Evolutionary conservation across 2,329 filamentous ascomycete genomes (phyloP), one percentile per base, ranked within the genome.

Genomic region (Rhinocladiella similis): DNA sequence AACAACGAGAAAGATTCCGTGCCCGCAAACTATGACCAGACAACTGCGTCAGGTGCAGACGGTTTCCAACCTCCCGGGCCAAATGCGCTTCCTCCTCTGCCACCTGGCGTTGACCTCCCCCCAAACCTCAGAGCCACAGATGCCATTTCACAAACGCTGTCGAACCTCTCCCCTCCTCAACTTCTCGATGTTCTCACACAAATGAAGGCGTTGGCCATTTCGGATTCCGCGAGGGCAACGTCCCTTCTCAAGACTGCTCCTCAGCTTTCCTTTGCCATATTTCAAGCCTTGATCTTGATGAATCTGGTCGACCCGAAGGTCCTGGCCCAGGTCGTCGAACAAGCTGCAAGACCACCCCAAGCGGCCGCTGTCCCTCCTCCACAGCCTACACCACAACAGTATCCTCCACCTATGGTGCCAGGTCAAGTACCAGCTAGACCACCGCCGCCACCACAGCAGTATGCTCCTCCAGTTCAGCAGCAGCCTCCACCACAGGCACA

Each of bases 211-310:
- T 80, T 97, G 12, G 90, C 90, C n/a, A 84, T 85, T 49, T 84
- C 82, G 20, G 91, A 97, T 66, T 91, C 93, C 1, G 81, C 83
- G 18, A 89, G 91, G 69, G 92, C 92, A 3, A 91, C 88, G 0
- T 90, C 96, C 68, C 84, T 97, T 39, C 83, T 99, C 41, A 82
- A 88, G 60, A 88, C 93, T 75, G 91, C 92, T 1, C 94, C 94
- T 0, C 94, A 99, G 74, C 85, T 99, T 43, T 86, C 90, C 3
- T 97, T 96, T 68, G 94, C 94, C 56, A 88, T 97, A 63, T 97
- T 97, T 76, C 93, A 97, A 74, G 89, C 92, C 20, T 82, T 97
- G 9, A 83, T 97, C 1, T 84, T 97, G 36, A 94, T 97, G 84
- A 91, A 91, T 45, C 85, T 97, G 9, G 91, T 97, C 54, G 93